Percentiles rank a stretch among this genome's conserved stretches.
phyloP scores from a whole-genome alignment of 2,329 filamentous ascomycete species.

The Cladosporium sphaerospermum region DNA sequence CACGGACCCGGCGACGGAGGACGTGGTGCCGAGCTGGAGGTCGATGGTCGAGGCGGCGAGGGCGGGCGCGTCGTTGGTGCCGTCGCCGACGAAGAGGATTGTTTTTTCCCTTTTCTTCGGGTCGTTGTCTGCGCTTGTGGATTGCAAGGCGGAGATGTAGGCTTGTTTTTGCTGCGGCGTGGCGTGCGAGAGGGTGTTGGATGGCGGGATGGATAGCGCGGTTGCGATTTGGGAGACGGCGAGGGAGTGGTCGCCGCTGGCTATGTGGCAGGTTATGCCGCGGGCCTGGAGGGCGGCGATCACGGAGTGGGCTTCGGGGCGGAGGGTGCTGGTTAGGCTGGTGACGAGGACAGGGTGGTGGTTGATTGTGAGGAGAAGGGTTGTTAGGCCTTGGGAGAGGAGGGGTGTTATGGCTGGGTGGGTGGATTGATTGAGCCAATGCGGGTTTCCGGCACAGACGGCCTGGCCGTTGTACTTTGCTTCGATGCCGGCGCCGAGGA shows the following conservation, averaged over 20 bases:
- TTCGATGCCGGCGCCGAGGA: slow-evolving; percentile 41
- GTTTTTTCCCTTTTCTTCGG: slow-evolving; percentile 1
- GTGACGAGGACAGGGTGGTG: slow-evolving; percentile 41
- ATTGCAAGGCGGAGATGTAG: slow-evolving; percentile 39
- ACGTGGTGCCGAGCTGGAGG: slow-evolving; percentile 58
- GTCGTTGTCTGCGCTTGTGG: neutral
- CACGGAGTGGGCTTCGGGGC: slow-evolving; percentile 46
- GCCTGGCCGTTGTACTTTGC: slow-evolving; percentile 28
- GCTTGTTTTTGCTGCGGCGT: slow-evolving; percentile 50
- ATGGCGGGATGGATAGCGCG: slow-evolving; percentile 34
- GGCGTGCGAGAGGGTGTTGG: slow-evolving; percentile 40
- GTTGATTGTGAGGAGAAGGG: slow-evolving; percentile 53
- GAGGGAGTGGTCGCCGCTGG: slow-evolving; percentile 50
- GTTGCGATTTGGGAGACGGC: slow-evolving; percentile 46
- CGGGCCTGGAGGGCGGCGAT: slow-evolving; percentile 45
- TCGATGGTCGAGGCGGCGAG: slow-evolving; percentile 66
- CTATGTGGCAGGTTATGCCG: slow-evolving; percentile 47
- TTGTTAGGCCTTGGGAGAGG: slow-evolving; percentile 40
- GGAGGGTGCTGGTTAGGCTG: slow-evolving; percentile 43
- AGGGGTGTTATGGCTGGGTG: slow-evolving; percentile 29
- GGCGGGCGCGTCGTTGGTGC: slow-evolving; percentile 71
- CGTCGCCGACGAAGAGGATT: slow-evolving; percentile 70
- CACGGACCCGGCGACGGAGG: slow-evolving; percentile 59
- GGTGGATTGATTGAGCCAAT: slow-evolving; percentile 39
- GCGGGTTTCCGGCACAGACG: slow-evolving; percentile 42